Base-by-base conservation (phyloP, 805 yeast species). In the Candida bentonensis region DNA sequence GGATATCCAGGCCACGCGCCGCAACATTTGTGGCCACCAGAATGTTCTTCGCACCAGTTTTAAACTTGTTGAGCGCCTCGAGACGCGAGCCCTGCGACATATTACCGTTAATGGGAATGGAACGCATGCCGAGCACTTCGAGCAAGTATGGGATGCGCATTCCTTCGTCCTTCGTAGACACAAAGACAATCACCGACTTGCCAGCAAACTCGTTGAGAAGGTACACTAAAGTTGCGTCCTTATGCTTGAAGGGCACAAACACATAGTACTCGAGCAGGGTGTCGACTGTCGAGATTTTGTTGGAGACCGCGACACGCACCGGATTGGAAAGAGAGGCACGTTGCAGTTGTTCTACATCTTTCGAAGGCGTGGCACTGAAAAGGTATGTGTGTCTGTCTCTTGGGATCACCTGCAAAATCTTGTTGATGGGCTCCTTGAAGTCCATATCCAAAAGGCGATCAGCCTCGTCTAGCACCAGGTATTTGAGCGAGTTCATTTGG, bases 321-420 rank as follows among this genome's bases (percentile, higher is more conserved):
- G 98, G 98, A 54, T 84, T 78, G 3, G 76, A 66, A 51, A 89
- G 70, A 28, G 96, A 86, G 1, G 97, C 97, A 48, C 97, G 70
- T 65, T 92, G 97, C 52, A 89, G 69, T 62, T 88, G 88, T 55
- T 88, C 97, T 55, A 89, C 87, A 60, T 92, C 92, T 40, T 84
- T 82, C 2, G 97, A 89, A 79, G 94, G 84, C 0, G 98, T 89
- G n/a, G 98, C 98, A 23, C 95, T 84, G 58, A 88, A 89, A 45
- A 89, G 65, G 55, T 81, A 86, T 3, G 87, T 85, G 62, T 92
- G 73, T 26, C 77, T 66, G 49, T 85, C 81, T 33, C 75, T 71
- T 5, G 98, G 98, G 34, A 89, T 82, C 42, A 85, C 75, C 51
- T 78, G 80, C 45, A 89, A 68, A 49, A 89, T 83, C 59, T 82